Evolutionary conservation across 2,329 filamentous ascomycete genomes (phyloP).

Genomic region (Paecilomyces sp.): DNA sequence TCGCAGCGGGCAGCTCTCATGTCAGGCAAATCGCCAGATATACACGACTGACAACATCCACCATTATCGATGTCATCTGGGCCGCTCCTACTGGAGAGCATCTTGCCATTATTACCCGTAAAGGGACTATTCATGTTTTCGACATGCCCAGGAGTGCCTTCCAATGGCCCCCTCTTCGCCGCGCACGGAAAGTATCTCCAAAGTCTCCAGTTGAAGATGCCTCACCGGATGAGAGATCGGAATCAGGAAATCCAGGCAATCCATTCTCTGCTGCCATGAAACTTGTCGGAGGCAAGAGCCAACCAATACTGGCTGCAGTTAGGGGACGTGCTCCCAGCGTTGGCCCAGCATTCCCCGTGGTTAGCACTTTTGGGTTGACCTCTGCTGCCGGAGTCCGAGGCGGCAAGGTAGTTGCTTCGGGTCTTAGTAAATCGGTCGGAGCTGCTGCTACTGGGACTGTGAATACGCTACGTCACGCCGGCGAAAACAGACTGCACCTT

Average conservation of each 20-base stretch:
- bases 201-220: conserved; percentile 35
- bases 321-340: conserved; percentile 46
- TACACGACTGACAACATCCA: conserved; percentile 82
- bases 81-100: conserved; percentile 72
- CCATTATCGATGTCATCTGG: conserved; percentile 87
- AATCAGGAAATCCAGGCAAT: conserved; percentile 26
- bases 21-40: conserved; percentile 85
- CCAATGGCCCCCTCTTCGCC: conserved; percentile 69
- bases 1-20: conserved; percentile 20
- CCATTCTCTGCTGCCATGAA: conserved; percentile 65
- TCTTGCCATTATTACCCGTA: conserved; percentile 82
- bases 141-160: conserved; percentile 78
- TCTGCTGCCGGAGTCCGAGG: conserved; percentile 40
- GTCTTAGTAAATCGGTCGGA: conserved; percentile 44
- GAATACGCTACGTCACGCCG: conserved; percentile 40
- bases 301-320: conserved; percentile 61
- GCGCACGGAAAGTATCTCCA: conserved; percentile 35
- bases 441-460: conserved; percentile 43
- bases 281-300: conserved; percentile 54
- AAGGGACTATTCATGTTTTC: conserved; percentile 90
- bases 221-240: conserved; percentile 41
- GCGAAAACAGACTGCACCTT: conserved; percentile 43
- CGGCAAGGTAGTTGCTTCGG: conserved; percentile 42
- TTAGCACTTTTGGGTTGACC: conserved; percentile 37
- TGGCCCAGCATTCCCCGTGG: conserved; percentile 35